phyloP scores from a whole-genome alignment of 2,329 filamentous ascomycete species.

The Fusarium kyushuense region DNA sequence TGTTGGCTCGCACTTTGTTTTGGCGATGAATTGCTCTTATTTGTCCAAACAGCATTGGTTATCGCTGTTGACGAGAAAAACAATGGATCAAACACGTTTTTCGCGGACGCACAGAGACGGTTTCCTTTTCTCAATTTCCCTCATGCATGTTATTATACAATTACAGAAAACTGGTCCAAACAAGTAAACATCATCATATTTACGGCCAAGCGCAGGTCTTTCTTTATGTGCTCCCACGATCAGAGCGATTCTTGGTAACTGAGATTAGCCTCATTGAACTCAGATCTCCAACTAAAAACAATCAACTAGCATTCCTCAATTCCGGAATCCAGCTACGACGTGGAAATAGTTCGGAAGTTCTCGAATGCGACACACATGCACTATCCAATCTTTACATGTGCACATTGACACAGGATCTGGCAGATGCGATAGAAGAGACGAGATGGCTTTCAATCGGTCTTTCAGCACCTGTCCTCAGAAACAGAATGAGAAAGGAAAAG shows the following conservation, averaged over 20 bases:
- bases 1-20: not conserved
- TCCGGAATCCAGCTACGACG: accelerated
- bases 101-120: too few species aligned
- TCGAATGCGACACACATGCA: accelerated
- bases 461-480: not conserved
- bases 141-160: too few species aligned
- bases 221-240: not conserved
- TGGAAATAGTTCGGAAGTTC: too few species aligned
- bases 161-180: too few species aligned
- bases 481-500: not conserved
- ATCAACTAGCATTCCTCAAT: not conserved
- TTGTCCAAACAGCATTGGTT: too few species aligned
- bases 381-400: not conserved
- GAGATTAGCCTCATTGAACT: not conserved
- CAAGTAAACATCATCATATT: not conserved
- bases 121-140: not conserved
- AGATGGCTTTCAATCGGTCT: not conserved
- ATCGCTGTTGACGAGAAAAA: too few species aligned
- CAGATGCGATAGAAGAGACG: accelerated
- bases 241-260: accelerated
- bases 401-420: not conserved
- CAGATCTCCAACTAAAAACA: not conserved
- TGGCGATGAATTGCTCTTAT: too few species aligned
- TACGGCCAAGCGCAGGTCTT: not conserved
- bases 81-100: too few species aligned